Base-by-base conservation (phyloP, 2,329 filamentous ascomycete species). In the Exophiala sideris region DNA sequence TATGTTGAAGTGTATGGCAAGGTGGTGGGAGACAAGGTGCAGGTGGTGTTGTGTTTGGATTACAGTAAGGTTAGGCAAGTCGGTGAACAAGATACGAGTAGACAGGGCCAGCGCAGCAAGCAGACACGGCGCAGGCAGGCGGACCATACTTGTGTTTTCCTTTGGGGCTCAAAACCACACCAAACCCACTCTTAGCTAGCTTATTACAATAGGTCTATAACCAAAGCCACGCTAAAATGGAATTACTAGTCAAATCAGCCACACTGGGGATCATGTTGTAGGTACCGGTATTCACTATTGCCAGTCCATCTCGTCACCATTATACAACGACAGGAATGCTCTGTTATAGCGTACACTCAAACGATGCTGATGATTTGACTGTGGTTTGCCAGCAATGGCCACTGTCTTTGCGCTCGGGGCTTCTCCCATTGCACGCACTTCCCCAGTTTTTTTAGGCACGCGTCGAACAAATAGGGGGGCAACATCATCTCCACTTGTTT, bases 51-150 rank as follows among this genome's bases (percentile, higher is more conserved):
- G n/a, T 44, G 10, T 24, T 29, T 44, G 41, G n/a, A 32, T 44
- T 21, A 29, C 24, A 29, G 24, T 29, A 29, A 44, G n/a, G n/a
- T 24, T 36, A 33, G 45, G 32, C 29, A 21, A 20, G 39, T 46
- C 32, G 49, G 33, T 36, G 40, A 24, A 33, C 32, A 41, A 52
- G 41, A 45, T 44, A 44, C 18, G 24, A 29, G 24, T 29, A 29
- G 24, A 29, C 24, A 29, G 7, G 24, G 7, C n/a, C 11, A 7
- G 9, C 9, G 14, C 8, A 41, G 39, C 12, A 41, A 20, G 39
- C 39, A 41, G 16, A 41, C 9, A 16, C 8, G 21, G 41, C 41
- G 41, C 41, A 44, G 41, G 14, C 12, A 21, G 20, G 16, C 16
- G 41, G 9, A 9, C 41, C 20, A 44, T 9, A 14, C n/a, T n/a